Percentiles rank a stretch among this genome's conserved stretches.
Conservation (phyloP, 805 yeast species). For the Saccharomycopsis vini region DNA sequence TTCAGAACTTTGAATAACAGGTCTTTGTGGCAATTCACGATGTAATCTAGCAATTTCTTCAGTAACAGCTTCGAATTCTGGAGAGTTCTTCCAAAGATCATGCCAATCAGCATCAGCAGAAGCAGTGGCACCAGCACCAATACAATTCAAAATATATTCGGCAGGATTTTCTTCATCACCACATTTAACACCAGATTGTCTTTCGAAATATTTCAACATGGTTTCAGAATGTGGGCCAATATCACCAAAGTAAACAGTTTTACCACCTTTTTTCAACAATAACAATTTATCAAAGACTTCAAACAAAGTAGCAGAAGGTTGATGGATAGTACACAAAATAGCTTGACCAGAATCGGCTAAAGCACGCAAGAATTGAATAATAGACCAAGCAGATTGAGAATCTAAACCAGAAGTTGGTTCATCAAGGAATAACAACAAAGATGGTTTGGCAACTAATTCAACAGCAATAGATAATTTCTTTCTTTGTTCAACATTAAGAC, state of each 20-base stretch:
- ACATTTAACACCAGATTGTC: conserved; percentile 30
- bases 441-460: conserved; percentile 47
- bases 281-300: conserved; percentile 52
- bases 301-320: conserved; percentile 53
- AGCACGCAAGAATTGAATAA: conserved; percentile 40
- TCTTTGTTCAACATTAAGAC: conserved; percentile 46
- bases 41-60: conserved; percentile 25
- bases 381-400: conserved; percentile 52
- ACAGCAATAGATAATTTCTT: conserved; percentile 46
- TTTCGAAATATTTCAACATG: conserved; percentile 37
- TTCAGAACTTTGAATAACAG: conserved; percentile 20
- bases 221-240: conserved; percentile 49
- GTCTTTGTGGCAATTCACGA: conserved; percentile 18
- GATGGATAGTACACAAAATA: conserved; percentile 56
- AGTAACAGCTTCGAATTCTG: conserved; percentile 24
- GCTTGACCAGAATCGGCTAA: conserved; percentile 47
- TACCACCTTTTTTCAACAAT: conserved; percentile 61
- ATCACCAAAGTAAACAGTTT: conserved; percentile 66
- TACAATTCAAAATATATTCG: conserved; percentile 37
- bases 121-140: conserved; percentile 39
- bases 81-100: conserved; percentile 19
- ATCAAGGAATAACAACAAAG: conserved; percentile 43
- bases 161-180: conserved; percentile 34
- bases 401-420: conserved; percentile 56
- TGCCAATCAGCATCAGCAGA: conserved; percentile 26